phyloP scores from a whole-genome alignment of 768 basidiomycete species.

The Boletus barrowsii region DNA sequence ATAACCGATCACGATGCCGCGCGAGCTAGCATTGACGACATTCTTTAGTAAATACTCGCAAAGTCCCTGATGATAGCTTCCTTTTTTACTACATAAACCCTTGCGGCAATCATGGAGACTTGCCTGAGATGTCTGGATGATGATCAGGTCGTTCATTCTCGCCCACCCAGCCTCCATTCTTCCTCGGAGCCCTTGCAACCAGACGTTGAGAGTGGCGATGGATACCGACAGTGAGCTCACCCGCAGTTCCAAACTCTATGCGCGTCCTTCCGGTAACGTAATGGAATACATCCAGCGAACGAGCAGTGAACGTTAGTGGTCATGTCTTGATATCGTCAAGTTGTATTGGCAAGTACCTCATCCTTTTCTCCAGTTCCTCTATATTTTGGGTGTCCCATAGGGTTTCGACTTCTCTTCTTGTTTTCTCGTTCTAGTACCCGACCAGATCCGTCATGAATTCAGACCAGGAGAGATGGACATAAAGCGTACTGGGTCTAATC shows the following conservation, averaged over 20 bases:
- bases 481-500: conserved; percentile 41
- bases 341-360: conserved; percentile 32
- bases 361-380: conserved; percentile 39
- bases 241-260: conserved; percentile 88
- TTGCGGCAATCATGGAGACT: background rate
- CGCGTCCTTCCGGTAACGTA: conserved; percentile 43
- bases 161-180: conserved; percentile 88
- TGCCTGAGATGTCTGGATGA: conserved; percentile 82
- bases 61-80: conserved; percentile 52
- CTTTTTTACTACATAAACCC: background rate
- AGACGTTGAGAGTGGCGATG: background rate
- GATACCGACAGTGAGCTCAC: conserved; percentile 34
- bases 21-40: conserved; percentile 48
- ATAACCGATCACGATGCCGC: conserved; percentile 81
- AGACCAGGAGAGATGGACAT: background rate
- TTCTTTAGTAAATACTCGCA: conserved; percentile 64
- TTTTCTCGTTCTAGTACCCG: conserved; percentile 36
- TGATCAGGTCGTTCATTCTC: conserved; percentile 86
- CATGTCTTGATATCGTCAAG: background rate
- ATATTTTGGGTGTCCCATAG: conserved; percentile 31
- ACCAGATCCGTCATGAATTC: background rate
- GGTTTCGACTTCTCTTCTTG: conserved; percentile 34
- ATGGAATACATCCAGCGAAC: background rate
- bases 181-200: conserved; percentile 61
- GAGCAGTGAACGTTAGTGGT: background rate